Conservation (phyloP, 2,329 filamentous ascomycete genomes). For the Pyrenophora teres region DNA sequence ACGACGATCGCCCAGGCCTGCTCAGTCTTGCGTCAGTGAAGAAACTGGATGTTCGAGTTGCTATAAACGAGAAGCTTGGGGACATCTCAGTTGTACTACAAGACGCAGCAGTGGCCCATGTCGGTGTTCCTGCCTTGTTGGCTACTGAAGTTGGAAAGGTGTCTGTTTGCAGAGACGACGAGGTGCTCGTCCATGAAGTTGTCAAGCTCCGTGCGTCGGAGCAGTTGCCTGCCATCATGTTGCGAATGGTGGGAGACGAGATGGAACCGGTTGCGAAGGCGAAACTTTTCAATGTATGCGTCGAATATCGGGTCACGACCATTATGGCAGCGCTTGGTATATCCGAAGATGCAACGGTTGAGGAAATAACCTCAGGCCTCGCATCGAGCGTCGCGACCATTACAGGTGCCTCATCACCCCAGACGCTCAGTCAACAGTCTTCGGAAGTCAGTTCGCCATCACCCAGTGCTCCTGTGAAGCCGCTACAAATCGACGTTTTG, state of each 20-base stretch:
- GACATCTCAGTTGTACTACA: slow-evolving; percentile 49
- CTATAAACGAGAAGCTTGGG: slow-evolving; percentile 73
- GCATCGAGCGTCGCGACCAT: slow-evolving; percentile 80
- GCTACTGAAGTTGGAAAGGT: slow-evolving; percentile 74
- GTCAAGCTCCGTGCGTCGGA: slow-evolving; percentile 47
- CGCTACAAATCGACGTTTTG: slow-evolving; percentile 70
- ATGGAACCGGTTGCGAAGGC: slow-evolving; percentile 89
- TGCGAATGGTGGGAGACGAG: slow-evolving; percentile 89
- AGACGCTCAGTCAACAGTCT: slow-evolving; percentile 40
- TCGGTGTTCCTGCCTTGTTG: slow-evolving; percentile 80
- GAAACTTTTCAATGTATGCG: slow-evolving; percentile 78
- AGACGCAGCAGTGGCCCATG: slow-evolving; percentile 56
- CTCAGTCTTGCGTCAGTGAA: slow-evolving; percentile 73
- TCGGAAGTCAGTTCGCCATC: slow-evolving; percentile 33
- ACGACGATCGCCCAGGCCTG: slow-evolving; percentile 90
- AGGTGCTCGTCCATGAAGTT: slow-evolving; percentile 73
- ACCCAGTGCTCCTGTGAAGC: slow-evolving; percentile 34
- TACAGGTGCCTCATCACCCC: slow-evolving; percentile 65
- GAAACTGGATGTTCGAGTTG: slow-evolving; percentile 64
- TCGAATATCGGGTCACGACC: slow-evolving; percentile 89
- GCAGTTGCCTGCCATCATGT: slow-evolving; percentile 73
- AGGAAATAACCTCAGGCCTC: slow-evolving; percentile 76
- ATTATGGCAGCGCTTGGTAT: slow-evolving; percentile 79
- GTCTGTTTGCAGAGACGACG: slow-evolving; percentile 67
- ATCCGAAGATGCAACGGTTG: slow-evolving; percentile 61